A percentile compares a stretch with the other conserved stretches of the same genome.
Conservation (phyloP, 768 basidiomycete genomes). For the Leucocoprinus sp. region DNA sequence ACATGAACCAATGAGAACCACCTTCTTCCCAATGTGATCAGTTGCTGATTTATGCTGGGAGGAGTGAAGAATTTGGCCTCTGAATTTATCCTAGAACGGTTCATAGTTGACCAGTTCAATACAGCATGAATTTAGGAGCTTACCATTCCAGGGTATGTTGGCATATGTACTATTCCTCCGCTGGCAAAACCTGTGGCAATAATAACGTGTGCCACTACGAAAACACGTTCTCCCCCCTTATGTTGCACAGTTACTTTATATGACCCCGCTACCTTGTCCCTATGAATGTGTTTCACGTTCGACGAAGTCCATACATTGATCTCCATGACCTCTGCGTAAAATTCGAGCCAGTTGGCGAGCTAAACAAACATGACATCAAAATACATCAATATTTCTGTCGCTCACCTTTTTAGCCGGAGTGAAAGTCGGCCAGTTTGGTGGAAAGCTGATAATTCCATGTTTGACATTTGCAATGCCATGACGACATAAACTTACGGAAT, state of each 20-base stretch:
- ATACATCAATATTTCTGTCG: not conserved
- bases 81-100: slow-evolving; percentile 31
- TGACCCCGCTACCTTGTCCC: slow-evolving; percentile 18
- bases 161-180: slow-evolving; percentile 36
- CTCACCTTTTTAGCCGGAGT: slow-evolving; percentile 40
- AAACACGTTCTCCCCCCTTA: slow-evolving; percentile 32
- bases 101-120: too few relatives aligned
- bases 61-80: slow-evolving; percentile 48
- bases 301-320: slow-evolving; percentile 58
- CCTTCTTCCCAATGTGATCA: slow-evolving; percentile 51
- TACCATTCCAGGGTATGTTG: slow-evolving; percentile 37
- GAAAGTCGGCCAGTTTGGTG: slow-evolving; percentile 49
- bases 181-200: slow-evolving; percentile 43
- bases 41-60: slow-evolving; percentile 34
- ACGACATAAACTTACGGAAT: slow-evolving; percentile 9
- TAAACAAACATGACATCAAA: slow-evolving; percentile 13
- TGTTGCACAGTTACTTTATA: slow-evolving; percentile 7
- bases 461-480: not conserved
- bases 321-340: slow-evolving; percentile 51
- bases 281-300: slow-evolving; percentile 27
- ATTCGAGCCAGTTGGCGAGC: slow-evolving; percentile 58
- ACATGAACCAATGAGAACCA: slow-evolving; percentile 45
- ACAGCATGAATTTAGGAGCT: not conserved
- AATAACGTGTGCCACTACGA: slow-evolving; percentile 41
- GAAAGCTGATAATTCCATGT: slow-evolving; percentile 32